A percentile compares a stretch with the other conserved stretches of the same genome.
These are phyloP conservation scores for Protomyces pachydermus DNA, from an alignment of 1,139 yeast species.

Conservation along the genomic window DNA sequence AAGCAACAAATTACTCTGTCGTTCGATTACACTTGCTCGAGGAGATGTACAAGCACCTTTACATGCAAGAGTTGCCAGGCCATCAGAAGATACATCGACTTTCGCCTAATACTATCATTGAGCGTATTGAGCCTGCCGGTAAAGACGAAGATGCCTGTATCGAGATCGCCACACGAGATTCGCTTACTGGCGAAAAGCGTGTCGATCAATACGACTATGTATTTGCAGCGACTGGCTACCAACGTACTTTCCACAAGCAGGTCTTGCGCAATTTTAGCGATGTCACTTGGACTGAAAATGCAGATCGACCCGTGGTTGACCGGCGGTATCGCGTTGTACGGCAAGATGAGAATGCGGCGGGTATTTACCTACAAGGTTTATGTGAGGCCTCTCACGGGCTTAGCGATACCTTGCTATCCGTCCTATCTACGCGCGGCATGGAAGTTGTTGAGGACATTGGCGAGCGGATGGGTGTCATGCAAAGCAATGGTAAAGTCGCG, in stretches of 20 bases:
- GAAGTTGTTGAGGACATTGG: conserved; percentile 31
- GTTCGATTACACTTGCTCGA: conserved; percentile 34
- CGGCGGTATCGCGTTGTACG: conserved; percentile 31
- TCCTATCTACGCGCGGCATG: conserved; percentile 32
- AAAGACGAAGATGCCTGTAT: background rate
- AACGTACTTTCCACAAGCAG: conserved; percentile 15
- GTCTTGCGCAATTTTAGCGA: conserved; percentile 25
- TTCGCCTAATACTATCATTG: conserved; percentile 9
- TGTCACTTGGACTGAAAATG: conserved; percentile 6
- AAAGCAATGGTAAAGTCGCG: background rate
- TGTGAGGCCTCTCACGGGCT: conserved; percentile 34
- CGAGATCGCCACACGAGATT: conserved; percentile 4
- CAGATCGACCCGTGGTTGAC: conserved; percentile 24
- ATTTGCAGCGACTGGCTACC: conserved; percentile 34
- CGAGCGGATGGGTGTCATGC: background rate
- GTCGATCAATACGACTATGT: conserved; percentile 30
- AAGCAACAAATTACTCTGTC: conserved; percentile 34
- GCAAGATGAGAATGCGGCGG: conserved; percentile 23
- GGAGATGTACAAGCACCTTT: conserved; percentile 32
- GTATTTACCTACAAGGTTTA: conserved; percentile 34
- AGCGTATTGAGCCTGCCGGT: background rate
- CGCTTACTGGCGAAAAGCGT: background rate
- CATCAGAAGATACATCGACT: conserved; percentile 9
- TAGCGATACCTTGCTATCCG: conserved; percentile 34
- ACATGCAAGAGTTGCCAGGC: conserved; percentile 31